Conservation (phyloP, 345 rosid genomes). For the Syzygium jambos region DNA sequence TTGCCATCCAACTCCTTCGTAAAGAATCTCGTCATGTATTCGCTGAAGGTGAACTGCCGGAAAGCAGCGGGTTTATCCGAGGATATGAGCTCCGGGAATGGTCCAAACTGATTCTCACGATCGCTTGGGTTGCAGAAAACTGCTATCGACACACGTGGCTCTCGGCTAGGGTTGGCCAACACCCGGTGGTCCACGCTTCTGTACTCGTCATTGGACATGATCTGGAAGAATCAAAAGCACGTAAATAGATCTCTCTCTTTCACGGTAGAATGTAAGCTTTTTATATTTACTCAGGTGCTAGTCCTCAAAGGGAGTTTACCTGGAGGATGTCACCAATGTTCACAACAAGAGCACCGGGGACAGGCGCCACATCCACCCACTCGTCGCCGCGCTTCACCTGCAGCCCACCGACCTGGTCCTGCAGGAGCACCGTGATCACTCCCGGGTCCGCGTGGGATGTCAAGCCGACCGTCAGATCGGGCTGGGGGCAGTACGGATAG, state of each 20-base stretch:
- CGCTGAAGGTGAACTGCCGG: slow-evolving; percentile 13
- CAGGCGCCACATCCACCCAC: slow-evolving; percentile 43
- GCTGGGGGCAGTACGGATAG: slow-evolving; percentile 51
- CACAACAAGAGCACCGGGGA: slow-evolving; percentile 36
- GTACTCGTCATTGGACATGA: slow-evolving; percentile 40
- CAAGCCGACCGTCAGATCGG: slow-evolving; percentile 41
- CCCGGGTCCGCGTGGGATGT: slow-evolving; percentile 42
- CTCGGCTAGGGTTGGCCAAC: slow-evolving; percentile 24
- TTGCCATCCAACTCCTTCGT: slow-evolving; percentile 37
- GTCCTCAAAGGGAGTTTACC: slow-evolving; percentile 11
- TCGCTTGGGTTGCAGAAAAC: slow-evolving; percentile 28
- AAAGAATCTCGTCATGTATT: slow-evolving; percentile 26
- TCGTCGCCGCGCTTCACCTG: slow-evolving; percentile 33
- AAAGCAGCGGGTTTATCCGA: slow-evolving; percentile 27
- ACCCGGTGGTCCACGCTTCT: slow-evolving; percentile 37
- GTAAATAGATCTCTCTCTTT: not conserved
- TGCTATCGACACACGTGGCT: slow-evolving; percentile 27
- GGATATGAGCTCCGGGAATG: slow-evolving; percentile 27
- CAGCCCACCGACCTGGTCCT: slow-evolving; percentile 38
- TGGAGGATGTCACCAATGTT: slow-evolving; percentile 47
- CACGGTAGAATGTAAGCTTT: not conserved
- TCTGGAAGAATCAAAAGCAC: slow-evolving; percentile 10
- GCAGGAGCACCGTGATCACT: slow-evolving; percentile 30
- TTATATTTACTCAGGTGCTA: not conserved
- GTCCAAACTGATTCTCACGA: slow-evolving; percentile 21